phyloP scores from a whole-genome alignment of 306 rosid species.

The Sphenostylis stenocarpa region DNA sequence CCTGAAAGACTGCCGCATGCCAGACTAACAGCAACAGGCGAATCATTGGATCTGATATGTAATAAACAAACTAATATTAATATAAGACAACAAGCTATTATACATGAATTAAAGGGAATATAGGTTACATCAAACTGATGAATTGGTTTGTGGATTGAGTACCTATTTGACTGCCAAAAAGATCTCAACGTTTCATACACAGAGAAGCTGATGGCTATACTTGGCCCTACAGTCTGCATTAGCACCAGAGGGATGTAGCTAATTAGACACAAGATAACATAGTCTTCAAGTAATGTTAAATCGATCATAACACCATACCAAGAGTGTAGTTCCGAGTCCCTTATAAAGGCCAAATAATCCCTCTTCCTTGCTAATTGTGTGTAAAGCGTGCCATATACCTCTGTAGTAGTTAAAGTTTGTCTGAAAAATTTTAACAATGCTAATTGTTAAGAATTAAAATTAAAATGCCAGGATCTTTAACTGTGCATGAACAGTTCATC shows the following conservation, averaged over 20 bases:
- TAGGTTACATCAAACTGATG: slow-evolving; percentile 3
- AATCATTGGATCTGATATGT: slow-evolving; percentile 68
- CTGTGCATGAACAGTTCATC: not conserved
- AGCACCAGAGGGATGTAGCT: slow-evolving; percentile 15
- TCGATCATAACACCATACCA: slow-evolving; percentile 60
- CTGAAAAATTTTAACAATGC: slow-evolving; percentile 53
- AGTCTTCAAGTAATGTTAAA: slow-evolving; percentile 12
- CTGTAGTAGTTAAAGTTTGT: slow-evolving; percentile 71
- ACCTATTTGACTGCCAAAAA: slow-evolving; percentile 82
- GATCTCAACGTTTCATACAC: slow-evolving; percentile 86
- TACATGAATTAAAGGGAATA: slow-evolving; percentile 7
- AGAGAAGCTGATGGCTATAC: slow-evolving; percentile 92
- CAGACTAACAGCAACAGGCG: slow-evolving; percentile 70
- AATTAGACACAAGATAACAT: slow-evolving; percentile 27
- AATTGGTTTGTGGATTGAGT: slow-evolving; percentile 27
- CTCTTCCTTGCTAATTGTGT: slow-evolving; percentile 80
- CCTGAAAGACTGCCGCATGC: slow-evolving; percentile 98
- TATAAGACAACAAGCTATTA: not conserved
- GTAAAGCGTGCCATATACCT: slow-evolving; percentile 82
- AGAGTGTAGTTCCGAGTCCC: slow-evolving; percentile 96
- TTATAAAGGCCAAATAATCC: slow-evolving; percentile 86
- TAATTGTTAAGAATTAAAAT: slow-evolving; percentile 22
- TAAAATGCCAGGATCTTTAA: slow-evolving; percentile 4
- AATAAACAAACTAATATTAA: slow-evolving; percentile 23
- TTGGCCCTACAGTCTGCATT: slow-evolving; percentile 95